Evolutionary conservation across 2,329 filamentous ascomycete genomes (phyloP), one percentile per base, ranked within the genome.

Genomic region (Botrytis squamosa): DNA sequence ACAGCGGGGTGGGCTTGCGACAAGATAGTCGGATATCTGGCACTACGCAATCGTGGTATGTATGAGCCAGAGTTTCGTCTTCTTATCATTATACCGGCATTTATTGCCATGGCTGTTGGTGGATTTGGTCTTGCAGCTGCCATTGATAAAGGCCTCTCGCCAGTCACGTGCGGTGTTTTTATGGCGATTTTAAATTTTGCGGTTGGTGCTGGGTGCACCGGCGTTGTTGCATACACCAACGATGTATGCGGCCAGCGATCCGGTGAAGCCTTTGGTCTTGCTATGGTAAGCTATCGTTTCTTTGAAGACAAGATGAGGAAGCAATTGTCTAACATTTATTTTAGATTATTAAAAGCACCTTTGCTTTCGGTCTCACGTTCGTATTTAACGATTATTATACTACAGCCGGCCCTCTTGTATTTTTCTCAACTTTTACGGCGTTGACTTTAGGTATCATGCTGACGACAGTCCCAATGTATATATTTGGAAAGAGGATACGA

Each of bases 21-120:
- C 33, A 60, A 38, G 33, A 22, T 38, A 38, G 57, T 36, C 33
- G 33, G 33, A 5, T 25, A 60, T 60, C 57, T 38, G 33, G 57
- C 57, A 25, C 22, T 38, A 38, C 57, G 57, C 3, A 60, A 60
- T 7, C 33, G 33, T 38, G 57, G 57, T 14, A 36, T 60, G 20
- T 25, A 60, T 25, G 57, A 60, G 57, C 20, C 33, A 25, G 33
- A 38, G 12, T 38, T 38, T 38, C 57, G 57, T 25, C 33, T 60
- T 60, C 59, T 60, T 38, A 60, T 60, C 20, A 38, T 62, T 38
- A 62, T 62, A 38, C 59, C 59, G 22, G 59, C 59, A 62, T 62
- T 62, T 16, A 14, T 62, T 38, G 1, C 59, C 22, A 62, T 62
- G 20, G 59, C 59, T 40, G 38, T 62, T 16, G 59, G 59, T 38